phyloP scores from a whole-genome alignment of 2,329 filamentous ascomycete species.

The Phialemoniopsis sp. region DNA sequence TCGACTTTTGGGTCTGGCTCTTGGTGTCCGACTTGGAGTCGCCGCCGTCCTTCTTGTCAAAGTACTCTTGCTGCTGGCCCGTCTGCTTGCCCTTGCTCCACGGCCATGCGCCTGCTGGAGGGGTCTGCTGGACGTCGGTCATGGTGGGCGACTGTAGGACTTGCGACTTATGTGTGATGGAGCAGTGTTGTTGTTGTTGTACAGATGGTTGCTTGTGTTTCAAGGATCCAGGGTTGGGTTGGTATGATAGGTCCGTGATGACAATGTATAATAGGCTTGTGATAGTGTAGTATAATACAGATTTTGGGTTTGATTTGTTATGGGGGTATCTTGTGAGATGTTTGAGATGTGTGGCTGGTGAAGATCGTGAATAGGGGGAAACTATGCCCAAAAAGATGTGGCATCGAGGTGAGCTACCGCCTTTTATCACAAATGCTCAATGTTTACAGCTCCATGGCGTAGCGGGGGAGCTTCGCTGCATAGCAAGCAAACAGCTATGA shows the following conservation, averaged over 20 bases:
- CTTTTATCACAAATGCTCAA: too few species aligned
- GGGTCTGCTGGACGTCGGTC: constrained; percentile 7
- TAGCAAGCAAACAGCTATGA: too few species aligned
- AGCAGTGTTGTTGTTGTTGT: background rate
- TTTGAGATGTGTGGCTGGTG: constrained; percentile 1
- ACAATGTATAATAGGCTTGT: background rate
- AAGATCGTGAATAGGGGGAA: background rate
- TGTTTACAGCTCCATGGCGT: background rate
- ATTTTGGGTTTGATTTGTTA: background rate
- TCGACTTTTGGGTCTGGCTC: constrained; percentile 6
- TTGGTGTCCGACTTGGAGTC: constrained; percentile 2
- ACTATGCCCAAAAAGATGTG: too few species aligned
- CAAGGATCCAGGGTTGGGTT: too few species aligned
- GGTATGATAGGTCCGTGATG: background rate
- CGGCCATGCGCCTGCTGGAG: constrained; percentile 12
- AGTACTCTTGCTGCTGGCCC: constrained; percentile 1
- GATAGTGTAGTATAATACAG: background rate
- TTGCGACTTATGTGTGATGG: background rate
- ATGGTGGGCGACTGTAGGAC: constrained; percentile 1
- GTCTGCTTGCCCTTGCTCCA: constrained; percentile 12
- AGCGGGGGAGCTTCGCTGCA: too few species aligned
- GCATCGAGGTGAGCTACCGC: background rate
- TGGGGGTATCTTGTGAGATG: background rate
- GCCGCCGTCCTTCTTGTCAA: constrained; percentile 1
- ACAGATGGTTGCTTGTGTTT: too few species aligned